A percentile compares a stretch with the other conserved stretches of the same genome.
Evolutionary conservation across 1,284 basidiomycete genomes (phyloP).

Genomic region (Tremellales sp.): DNA sequence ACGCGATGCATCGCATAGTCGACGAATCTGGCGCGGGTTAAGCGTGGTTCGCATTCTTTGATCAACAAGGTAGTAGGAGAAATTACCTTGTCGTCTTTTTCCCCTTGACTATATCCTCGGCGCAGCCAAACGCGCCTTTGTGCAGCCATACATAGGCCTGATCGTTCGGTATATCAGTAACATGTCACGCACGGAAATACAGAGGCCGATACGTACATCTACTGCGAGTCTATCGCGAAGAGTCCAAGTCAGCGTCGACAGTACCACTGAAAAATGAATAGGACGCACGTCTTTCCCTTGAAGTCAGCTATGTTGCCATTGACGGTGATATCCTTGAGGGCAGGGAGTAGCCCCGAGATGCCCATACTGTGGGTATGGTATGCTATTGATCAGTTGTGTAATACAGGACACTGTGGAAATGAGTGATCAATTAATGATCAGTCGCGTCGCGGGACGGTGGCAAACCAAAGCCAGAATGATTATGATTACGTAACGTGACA

Average conservation of each 20-base stretch:
- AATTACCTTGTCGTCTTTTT: slow-evolving; percentile 74
- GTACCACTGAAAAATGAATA: neutral
- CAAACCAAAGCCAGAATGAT: too few relatives aligned
- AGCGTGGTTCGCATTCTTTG: neutral
- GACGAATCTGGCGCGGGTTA: slow-evolving; percentile 66
- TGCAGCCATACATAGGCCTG: slow-evolving; percentile 99
- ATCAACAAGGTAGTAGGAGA: neutral
- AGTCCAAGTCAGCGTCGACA: neutral
- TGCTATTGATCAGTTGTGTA: too few relatives aligned
- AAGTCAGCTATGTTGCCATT: slow-evolving; percentile 75
- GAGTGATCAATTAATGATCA: too few relatives aligned
- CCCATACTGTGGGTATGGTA: too few relatives aligned
- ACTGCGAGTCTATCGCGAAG: slow-evolving; percentile 31
- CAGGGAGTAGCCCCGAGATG: slow-evolving; percentile 86
- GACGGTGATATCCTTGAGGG: slow-evolving; percentile 84
- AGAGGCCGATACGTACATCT: slow-evolving; percentile 34
- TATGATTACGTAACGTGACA: too few relatives aligned
- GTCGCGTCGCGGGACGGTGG: too few relatives aligned
- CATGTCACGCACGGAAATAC: slow-evolving; percentile 19
- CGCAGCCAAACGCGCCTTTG: slow-evolving; percentile 85
- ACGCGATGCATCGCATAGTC: slow-evolving; percentile 93
- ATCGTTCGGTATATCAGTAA: slow-evolving; percentile 57
- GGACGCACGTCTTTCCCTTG: slow-evolving; percentile 62
- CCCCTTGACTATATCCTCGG: slow-evolving; percentile 83
- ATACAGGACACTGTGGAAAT: too few relatives aligned